Evolutionary conservation across 139 green algal species (phyloP).

Genomic region (Ulvella scutata): DNA sequence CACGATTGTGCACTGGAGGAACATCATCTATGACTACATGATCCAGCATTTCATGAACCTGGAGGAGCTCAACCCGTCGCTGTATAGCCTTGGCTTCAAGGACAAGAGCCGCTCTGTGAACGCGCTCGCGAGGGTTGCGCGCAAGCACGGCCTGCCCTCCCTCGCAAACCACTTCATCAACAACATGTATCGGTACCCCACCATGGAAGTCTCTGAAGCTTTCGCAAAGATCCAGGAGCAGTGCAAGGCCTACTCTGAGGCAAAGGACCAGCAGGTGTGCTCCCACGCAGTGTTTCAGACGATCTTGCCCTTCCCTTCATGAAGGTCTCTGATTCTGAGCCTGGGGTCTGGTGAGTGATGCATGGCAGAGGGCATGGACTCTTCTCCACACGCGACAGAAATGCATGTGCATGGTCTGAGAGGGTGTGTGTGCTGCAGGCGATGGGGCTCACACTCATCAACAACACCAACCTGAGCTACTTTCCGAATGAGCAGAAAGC

Average conservation of each 20-base stretch:
- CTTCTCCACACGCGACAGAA: too few species aligned
- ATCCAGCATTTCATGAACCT: conserved; percentile 45
- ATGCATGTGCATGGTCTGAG: background rate
- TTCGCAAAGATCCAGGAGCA: conserved; percentile 95
- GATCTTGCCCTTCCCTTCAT: too few species aligned
- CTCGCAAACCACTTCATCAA: conserved; percentile 59
- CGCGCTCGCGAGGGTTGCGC: conserved; percentile 64
- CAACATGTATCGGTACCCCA: conserved; percentile 85
- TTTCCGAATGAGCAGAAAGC: conserved; percentile 71
- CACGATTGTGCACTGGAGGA: conserved; percentile 90
- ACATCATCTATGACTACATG: conserved; percentile 90
- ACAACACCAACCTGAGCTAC: conserved; percentile 92
- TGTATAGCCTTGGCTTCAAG: conserved; percentile 17
- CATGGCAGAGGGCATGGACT: too few species aligned
- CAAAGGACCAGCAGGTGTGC: background rate
- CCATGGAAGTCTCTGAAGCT: conserved; percentile 97
- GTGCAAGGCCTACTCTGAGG: conserved; percentile 7
- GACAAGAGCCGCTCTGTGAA: conserved; percentile 95
- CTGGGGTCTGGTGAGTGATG: too few species aligned
- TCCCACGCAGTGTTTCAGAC: too few species aligned
- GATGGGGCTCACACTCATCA: conserved; percentile 78
- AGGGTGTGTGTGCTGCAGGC: conserved; percentile 11
- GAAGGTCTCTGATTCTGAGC: too few species aligned
- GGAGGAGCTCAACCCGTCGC: conserved; percentile 3
- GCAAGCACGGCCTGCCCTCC: conserved; percentile 48